These are phyloP conservation scores for Stemphylium lycopersici DNA, from an alignment of 2,329 filamentous ascomycete species.

Conservation along the genomic window DNA sequence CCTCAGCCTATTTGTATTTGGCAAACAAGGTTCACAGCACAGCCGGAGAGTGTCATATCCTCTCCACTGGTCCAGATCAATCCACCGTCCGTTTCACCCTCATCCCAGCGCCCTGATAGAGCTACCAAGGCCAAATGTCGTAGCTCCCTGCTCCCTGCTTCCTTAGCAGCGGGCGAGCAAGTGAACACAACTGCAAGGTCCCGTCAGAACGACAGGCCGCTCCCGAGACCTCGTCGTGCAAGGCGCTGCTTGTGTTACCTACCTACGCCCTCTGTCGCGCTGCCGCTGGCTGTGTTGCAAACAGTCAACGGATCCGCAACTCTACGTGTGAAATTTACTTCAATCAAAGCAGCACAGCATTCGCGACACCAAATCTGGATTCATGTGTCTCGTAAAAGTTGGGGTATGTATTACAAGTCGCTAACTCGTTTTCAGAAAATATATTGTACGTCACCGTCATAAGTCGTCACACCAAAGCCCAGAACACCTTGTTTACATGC, in stretches of 20 bases:
- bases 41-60: too few species aligned
- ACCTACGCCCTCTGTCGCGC: too few species aligned
- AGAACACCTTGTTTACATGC: not conserved
- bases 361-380: not conserved
- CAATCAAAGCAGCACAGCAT: not conserved
- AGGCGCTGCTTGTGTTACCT: not conserved
- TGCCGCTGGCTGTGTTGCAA: too few species aligned
- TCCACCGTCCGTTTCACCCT: not conserved
- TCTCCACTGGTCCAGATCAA: not conserved
- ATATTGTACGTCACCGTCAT: not conserved
- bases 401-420: conserved; percentile 3
- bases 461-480: conserved; percentile 2
- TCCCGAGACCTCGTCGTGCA: conserved; percentile 4
- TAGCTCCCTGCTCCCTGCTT: conserved; percentile 12
- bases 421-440: conserved; percentile 2
- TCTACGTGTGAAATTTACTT: not conserved
- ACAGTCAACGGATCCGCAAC: too few species aligned
- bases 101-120: too few species aligned
- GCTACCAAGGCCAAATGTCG: conserved; percentile 7
- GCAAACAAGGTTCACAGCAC: not conserved
- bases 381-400: not conserved
- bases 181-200: conserved; percentile 16
- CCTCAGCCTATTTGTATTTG: not conserved
- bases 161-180: conserved; percentile 1
- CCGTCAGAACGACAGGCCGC: conserved; percentile 5